Conservation (phyloP, 768 basidiomycete species). For the Aureoboletus auriporus region DNA sequence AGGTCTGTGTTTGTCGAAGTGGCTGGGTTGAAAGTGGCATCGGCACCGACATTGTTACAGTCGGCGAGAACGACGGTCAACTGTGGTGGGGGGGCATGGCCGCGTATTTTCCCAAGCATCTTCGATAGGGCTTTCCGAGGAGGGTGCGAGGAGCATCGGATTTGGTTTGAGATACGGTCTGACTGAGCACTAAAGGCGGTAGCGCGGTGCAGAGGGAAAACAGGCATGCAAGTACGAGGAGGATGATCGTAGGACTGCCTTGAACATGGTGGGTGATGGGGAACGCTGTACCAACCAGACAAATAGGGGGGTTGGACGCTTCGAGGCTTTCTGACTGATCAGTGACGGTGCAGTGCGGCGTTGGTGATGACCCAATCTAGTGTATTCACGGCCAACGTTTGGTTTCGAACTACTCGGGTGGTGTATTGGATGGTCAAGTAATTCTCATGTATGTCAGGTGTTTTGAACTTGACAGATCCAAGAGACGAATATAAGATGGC, state of each 20-base stretch:
- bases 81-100: too few relatives aligned
- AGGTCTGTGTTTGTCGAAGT: neutral
- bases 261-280: slow-evolving; percentile 3
- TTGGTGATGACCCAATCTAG: neutral
- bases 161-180: neutral
- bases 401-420: neutral
- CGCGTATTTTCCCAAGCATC: too few relatives aligned
- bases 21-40: too few relatives aligned
- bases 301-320: too few relatives aligned
- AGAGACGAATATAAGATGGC: too few relatives aligned
- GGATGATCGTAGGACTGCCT: neutral
- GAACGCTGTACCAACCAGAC: too few relatives aligned
- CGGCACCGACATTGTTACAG: too few relatives aligned
- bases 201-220: slow-evolving; percentile 5
- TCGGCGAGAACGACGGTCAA: too few relatives aligned
- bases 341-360: neutral
- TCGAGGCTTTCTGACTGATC: neutral
- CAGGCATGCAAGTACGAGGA: slow-evolving; percentile 10
- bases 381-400: slow-evolving; percentile 13
- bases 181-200: neutral
- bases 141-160: slow-evolving; percentile 11
- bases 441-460: too few relatives aligned
- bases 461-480: too few relatives aligned
- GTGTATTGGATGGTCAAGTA: too few relatives aligned
- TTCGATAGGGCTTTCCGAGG: too few relatives aligned